These are phyloP conservation scores for Withania somnifera DNA, from an alignment of 305 asterid species.

Conservation along the genomic window DNA sequence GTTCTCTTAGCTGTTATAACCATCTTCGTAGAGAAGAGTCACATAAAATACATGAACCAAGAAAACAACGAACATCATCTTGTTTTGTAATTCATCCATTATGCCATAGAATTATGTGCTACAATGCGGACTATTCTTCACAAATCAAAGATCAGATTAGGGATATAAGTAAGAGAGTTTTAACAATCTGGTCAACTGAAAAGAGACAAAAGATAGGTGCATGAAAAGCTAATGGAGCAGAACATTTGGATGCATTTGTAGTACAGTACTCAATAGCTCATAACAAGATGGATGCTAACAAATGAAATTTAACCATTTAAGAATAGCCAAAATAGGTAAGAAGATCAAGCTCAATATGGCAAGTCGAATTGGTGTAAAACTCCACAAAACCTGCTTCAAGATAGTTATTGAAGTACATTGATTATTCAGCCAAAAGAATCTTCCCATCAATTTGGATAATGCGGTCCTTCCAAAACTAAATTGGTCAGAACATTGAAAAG, in stretches of 20 bases:
- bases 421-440: conserved; percentile 1
- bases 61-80: neutral
- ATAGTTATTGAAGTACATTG: neutral
- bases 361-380: neutral
- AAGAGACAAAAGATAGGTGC: neutral
- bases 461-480: neutral
- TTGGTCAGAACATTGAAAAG: neutral
- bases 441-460: neutral
- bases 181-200: neutral
- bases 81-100: neutral
- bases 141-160: neutral
- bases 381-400: neutral
- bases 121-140: neutral
- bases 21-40: neutral
- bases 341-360: neutral
- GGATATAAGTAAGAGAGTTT: neutral
- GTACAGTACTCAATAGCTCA: neutral
- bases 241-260: neutral
- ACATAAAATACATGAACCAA: neutral
- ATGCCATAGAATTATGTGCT: neutral
- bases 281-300: neutral
- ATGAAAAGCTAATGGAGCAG: neutral
- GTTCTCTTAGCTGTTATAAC: neutral
- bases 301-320: neutral
- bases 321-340: neutral